Evolutionary conservation across 2,329 filamentous ascomycete species (phyloP), one percentile per base, ranked within the genome.

Genomic region (Parascedosporium putredinis): DNA sequence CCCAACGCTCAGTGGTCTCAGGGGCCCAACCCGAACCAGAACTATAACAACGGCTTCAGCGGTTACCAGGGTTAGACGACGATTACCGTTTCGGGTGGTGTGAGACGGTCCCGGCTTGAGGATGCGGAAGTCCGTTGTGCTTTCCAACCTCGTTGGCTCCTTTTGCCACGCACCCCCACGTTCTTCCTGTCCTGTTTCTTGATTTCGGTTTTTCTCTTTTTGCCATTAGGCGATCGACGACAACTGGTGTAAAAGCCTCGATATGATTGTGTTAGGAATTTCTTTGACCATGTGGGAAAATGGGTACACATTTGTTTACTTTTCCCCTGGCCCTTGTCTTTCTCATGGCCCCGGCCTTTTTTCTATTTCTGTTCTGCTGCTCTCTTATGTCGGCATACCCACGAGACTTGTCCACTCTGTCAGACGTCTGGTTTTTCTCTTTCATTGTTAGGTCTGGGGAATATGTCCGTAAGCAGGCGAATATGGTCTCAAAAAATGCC

Each of bases 1-100:
- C 74, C 76, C 36, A 77, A 75, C 55, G 63, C 71, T 54, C 75
- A 78, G 59, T 79, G 77, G 77, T 64, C 67, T 50, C 72, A 76
- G 61, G 57, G 61, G 27, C 67, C 71, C 47, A 67, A 68, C 47
- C 70, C 69, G 23, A 71, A 71, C 50, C 77, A 80, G 62, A 78
- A 74, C 63, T 81, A 77, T 61, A 74, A 73, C 64, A 80, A 78
- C 58, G 79, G 78, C 52, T 83, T 81, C 62, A 73, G 74, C 55
- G 74, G 77, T n/a, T 84, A 83, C 65, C 79, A 82, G 65, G 76
- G 76, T 55, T 83, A 74, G 63, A 31, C 12, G 23, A 5, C 43
- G 16, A 12, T 31, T 38, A 2, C 8, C 4, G 33, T 36, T 36
- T 36, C 5, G 33, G 4, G 33, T 36, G 33, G n/a, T n/a, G n/a